These are phyloP conservation scores for Trifolium fragiferum DNA, from an alignment of 306 rosid species.

Conservation along the genomic window DNA sequence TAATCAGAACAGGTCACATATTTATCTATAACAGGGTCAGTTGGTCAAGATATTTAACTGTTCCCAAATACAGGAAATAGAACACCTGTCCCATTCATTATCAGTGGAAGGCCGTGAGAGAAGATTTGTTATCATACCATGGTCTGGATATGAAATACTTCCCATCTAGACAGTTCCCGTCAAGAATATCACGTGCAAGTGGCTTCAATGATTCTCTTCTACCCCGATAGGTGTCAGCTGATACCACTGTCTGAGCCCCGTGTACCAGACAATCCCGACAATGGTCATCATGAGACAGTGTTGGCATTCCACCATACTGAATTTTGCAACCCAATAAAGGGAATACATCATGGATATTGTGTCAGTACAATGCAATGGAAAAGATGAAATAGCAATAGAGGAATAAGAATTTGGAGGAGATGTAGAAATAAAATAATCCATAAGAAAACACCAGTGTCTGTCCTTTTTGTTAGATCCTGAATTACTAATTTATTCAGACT, in stretches of 20 bases:
- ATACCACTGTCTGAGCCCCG: slow-evolving; percentile 69
- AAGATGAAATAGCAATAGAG: slow-evolving; percentile 24
- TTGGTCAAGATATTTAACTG: slow-evolving; percentile 17
- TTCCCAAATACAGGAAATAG: slow-evolving; percentile 23
- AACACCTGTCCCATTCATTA: neutral
- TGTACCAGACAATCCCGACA: slow-evolving; percentile 73
- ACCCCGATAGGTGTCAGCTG: slow-evolving; percentile 77
- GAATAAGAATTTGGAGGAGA: slow-evolving; percentile 9
- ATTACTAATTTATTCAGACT: slow-evolving; percentile 20
- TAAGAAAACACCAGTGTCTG: slow-evolving; percentile 16
- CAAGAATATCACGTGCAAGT: slow-evolving; percentile 73
- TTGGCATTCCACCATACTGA: slow-evolving; percentile 77
- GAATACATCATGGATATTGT: slow-evolving; percentile 26
- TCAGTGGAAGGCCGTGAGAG: slow-evolving; percentile 15
- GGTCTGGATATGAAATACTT: slow-evolving; percentile 69
- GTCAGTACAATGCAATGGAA: slow-evolving; percentile 13
- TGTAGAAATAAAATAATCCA: slow-evolving; percentile 32
- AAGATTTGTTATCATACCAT: slow-evolving; percentile 62
- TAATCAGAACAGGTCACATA: neutral
- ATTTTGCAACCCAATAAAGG: slow-evolving; percentile 48
- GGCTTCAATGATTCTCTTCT: slow-evolving; percentile 76
- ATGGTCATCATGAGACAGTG: slow-evolving; percentile 57
- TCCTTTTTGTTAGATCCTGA: neutral
- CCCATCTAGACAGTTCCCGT: slow-evolving; percentile 70
- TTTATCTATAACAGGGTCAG: slow-evolving; percentile 5